These are phyloP conservation scores for Paramecium sonneborni DNA, from an alignment of 73 alveolate species.

Conservation along the genomic window DNA sequence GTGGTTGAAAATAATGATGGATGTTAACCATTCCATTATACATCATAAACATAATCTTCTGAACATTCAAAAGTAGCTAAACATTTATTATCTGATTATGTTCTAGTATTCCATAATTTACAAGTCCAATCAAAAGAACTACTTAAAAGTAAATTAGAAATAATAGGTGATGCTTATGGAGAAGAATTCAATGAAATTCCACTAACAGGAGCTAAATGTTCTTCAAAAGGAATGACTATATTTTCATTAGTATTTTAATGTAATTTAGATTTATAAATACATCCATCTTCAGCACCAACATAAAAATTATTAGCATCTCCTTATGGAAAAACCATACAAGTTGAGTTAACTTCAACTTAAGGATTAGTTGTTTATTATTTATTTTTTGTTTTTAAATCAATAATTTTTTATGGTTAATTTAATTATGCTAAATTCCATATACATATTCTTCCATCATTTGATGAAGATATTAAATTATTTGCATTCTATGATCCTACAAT, in stretches of 20 bases:
- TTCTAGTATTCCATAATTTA: slow-evolving; percentile 88
- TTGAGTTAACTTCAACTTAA: slow-evolving; percentile 68
- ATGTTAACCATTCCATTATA: slow-evolving; percentile 91
- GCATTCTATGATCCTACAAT: slow-evolving; percentile 91
- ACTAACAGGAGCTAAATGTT: slow-evolving; percentile 85
- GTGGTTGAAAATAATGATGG: slow-evolving; percentile 88
- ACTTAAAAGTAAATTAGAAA: slow-evolving; percentile 68
- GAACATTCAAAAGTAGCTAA: slow-evolving; percentile 81
- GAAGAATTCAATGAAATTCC: slow-evolving; percentile 72
- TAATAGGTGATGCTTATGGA: slow-evolving; percentile 78
- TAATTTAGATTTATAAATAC: slow-evolving; percentile 75
- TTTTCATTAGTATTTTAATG: slow-evolving; percentile 71
- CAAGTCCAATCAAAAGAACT: slow-evolving; percentile 95
- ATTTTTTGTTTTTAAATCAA: slow-evolving; percentile 71
- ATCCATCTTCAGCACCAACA: slow-evolving; percentile 91
- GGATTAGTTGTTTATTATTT: slow-evolving; percentile 38
- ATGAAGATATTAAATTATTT: slow-evolving; percentile 83
- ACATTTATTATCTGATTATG: slow-evolving; percentile 68
- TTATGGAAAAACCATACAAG: slow-evolving; percentile 81
- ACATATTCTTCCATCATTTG: slow-evolving; percentile 91
- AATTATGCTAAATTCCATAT: slow-evolving; percentile 88
- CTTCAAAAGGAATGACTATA: slow-evolving; percentile 68
- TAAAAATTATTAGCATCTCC: slow-evolving; percentile 85
- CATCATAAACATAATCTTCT: slow-evolving; percentile 90
- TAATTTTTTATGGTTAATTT: slow-evolving; percentile 83